Evolutionary conservation across 768 basidiomycete species (phyloP), one percentile per base, ranked within the genome.

Genomic region (Melanogaster broomeanus): DNA sequence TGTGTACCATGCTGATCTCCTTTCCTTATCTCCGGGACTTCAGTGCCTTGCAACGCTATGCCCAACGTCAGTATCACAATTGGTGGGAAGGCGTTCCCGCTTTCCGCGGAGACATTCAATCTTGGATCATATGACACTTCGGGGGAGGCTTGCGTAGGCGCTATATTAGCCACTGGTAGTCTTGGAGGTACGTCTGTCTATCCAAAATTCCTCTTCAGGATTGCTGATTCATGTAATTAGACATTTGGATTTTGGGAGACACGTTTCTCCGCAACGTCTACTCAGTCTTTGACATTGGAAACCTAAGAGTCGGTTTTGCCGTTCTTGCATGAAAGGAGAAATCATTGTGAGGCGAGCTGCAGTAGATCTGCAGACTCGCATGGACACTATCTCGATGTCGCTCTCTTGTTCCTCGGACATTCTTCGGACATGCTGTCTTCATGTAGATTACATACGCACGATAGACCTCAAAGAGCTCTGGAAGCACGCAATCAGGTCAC

Each of bases 221-320:
- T 43, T 42, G 28, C 55, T 6, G 35, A 19, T n/a, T 4, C 13
- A 27, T 31, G 5, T 34, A 25, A 37, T 22, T 40, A 69, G 59
- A 53, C 24, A 65, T 61, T 15, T 73, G 71, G 72, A 61, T 74
- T 42, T 37, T 74, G 24, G 74, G 74, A 6, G 72, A 71, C 28
- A 59, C 65, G 11, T 78, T 81, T 67, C 53, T 80, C 54, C 71
- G 66, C 57, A 77, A 74, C 45, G 75, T 78, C 24, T 82, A 77
- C 55, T 68, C 76, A 8, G 64, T 66, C 11, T 80, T 79, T 55
- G 74, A 79, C 54, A 49, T 73, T 18, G 74, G 67, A 5, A 64
- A 69, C n/a, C 47, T 35, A 4, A 65, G 59, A 28, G 72, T 78
- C n/a, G 75, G 77, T 4, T 77, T 78, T 54, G 76, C 77, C 33